Conservation (phyloP, 2,329 filamentous ascomycete species). For the Colletotrichum godetiae region DNA sequence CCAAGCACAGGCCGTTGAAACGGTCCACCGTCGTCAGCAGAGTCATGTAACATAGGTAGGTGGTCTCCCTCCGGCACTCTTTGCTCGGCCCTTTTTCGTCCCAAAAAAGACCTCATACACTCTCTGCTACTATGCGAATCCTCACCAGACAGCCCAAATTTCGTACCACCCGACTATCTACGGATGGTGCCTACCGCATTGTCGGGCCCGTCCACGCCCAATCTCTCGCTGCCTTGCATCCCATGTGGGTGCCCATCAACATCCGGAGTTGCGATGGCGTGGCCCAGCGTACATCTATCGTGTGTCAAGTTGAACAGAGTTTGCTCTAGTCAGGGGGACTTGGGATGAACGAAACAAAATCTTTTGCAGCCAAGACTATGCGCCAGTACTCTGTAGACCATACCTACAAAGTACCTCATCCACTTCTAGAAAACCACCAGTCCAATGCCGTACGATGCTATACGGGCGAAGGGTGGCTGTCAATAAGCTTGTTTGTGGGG, state of each 20-base stretch:
- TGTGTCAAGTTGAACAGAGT: neutral
- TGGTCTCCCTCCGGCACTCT: too few species aligned
- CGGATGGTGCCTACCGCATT: neutral
- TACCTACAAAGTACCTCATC: too few species aligned
- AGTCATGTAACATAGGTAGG: neutral
- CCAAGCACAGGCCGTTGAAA: neutral
- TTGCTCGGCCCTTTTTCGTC: neutral
- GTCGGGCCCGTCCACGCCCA: neutral
- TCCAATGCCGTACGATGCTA: neutral
- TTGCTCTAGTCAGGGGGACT: neutral
- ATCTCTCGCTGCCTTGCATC: neutral
- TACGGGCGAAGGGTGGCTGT: neutral
- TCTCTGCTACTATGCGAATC: neutral
- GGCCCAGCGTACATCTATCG: neutral
- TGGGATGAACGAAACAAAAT: neutral
- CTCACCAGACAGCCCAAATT: neutral
- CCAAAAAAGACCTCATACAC: neutral
- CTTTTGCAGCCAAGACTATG: neutral
- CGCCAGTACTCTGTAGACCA: neutral
- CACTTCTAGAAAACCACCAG: neutral
- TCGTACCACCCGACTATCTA: neutral
- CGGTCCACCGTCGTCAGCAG: neutral
- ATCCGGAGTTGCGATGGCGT: neutral
- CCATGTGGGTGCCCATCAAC: neutral
- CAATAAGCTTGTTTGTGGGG: conserved; percentile 2